phyloP scores from a whole-genome alignment of 345 rosid genomes.

The Citrus mangshanensis region DNA sequence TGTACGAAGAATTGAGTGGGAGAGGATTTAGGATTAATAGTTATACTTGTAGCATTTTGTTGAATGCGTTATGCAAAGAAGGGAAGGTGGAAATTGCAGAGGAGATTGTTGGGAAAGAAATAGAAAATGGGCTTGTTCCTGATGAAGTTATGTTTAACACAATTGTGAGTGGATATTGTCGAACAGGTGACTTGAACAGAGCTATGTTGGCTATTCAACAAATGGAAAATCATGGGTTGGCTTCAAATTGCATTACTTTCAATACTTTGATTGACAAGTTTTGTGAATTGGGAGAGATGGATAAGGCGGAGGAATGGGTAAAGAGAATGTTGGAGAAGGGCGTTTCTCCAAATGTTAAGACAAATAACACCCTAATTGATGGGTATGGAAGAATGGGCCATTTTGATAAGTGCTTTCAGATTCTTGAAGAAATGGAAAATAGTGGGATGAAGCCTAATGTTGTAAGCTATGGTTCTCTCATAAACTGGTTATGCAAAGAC shows the following conservation, averaged over 20 bases:
- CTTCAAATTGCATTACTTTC: constrained; percentile 52
- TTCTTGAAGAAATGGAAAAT: constrained; percentile 80
- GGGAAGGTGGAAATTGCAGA: constrained; percentile 63
- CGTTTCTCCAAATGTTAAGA: constrained; percentile 51
- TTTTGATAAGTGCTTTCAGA: constrained; percentile 61
- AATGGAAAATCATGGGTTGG: constrained; percentile 63
- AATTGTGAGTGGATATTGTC: constrained; percentile 66
- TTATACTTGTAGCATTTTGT: constrained; percentile 51
- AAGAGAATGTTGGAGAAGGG: constrained; percentile 62
- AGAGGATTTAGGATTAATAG: constrained; percentile 49
- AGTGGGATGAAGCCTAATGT: constrained; percentile 57
- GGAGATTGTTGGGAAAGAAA: constrained; percentile 49
- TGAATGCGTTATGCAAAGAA: constrained; percentile 64
- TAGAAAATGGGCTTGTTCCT: constrained; percentile 44
- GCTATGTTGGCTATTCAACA: constrained; percentile 41
- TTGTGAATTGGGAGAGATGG: constrained; percentile 56
- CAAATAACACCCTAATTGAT: constrained; percentile 58
- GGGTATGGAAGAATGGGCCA: constrained; percentile 63
- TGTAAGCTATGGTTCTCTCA: constrained; percentile 66
- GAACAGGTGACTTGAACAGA: constrained; percentile 39
- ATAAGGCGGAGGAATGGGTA: constrained; percentile 59
- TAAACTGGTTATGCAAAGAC: constrained; percentile 64
- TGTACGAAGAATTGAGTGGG: constrained; percentile 37
- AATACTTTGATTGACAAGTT: constrained; percentile 59
- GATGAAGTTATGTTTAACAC: constrained; percentile 56